Conservation (phyloP, 768 basidiomycete genomes). For the Amanita fuliginea region DNA sequence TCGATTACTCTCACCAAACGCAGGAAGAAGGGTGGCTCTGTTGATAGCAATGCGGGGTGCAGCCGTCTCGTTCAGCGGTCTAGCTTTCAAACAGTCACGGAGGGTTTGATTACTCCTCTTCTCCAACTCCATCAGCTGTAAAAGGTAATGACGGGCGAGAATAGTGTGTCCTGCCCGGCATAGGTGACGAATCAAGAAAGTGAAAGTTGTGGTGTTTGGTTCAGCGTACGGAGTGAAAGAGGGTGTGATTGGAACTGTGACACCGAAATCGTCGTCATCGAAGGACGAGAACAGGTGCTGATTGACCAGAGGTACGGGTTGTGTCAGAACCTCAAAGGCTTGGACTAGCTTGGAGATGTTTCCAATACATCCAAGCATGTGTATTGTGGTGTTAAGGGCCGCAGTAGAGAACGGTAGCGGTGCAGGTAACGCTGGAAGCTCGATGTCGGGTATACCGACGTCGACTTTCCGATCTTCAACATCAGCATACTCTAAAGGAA, state of each 20-base stretch:
- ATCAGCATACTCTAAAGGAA: slow-evolving; percentile 37
- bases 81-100: not conserved
- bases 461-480: not conserved
- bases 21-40: slow-evolving; percentile 42
- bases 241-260: slow-evolving; percentile 22
- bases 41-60: slow-evolving; percentile 48
- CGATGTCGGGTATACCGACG: not conserved
- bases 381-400: slow-evolving; percentile 64
- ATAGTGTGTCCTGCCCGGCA: slow-evolving; percentile 33
- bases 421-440: slow-evolving; percentile 8
- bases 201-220: slow-evolving; percentile 62
- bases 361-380: slow-evolving; percentile 51
- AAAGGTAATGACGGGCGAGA: slow-evolving; percentile 57
- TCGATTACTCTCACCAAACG: slow-evolving; percentile 47
- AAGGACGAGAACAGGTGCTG: slow-evolving; percentile 41
- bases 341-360: slow-evolving; percentile 59
- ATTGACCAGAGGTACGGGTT: slow-evolving; percentile 46
- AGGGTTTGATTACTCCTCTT: slow-evolving; percentile 22
- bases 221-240: slow-evolving; percentile 29
- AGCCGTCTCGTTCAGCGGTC: slow-evolving; percentile 23
- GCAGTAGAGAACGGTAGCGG: slow-evolving; percentile 46
- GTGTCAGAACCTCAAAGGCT: slow-evolving; percentile 70
- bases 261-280: slow-evolving; percentile 58
- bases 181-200: slow-evolving; percentile 48
- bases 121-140: slow-evolving; percentile 40